Evolutionary conservation across 495 filamentous ascomycete species (phyloP).

Genomic region (Penicillium ucsense): DNA sequence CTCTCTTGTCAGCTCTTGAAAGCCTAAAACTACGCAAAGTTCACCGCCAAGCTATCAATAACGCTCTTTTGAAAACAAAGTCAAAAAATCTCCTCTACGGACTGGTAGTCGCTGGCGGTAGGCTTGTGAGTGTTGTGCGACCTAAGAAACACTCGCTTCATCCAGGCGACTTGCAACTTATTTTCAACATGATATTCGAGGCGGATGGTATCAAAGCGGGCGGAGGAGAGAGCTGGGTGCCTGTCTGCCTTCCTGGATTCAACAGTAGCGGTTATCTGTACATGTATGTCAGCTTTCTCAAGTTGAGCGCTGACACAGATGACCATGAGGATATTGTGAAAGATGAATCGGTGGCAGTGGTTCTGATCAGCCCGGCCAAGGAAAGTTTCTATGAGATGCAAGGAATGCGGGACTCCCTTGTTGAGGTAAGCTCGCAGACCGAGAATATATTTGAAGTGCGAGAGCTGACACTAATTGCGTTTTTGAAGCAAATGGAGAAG

Average conservation of each 20-base stretch:
- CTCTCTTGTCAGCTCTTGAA: conserved; percentile 81
- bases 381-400: conserved; percentile 88
- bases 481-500: conserved; percentile 52
- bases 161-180: conserved; percentile 87
- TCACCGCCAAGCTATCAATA: conserved; percentile 78
- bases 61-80: conserved; percentile 68
- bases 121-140: conserved; percentile 85
- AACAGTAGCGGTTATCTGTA: conserved; percentile 97
- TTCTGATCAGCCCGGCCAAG: conserved; percentile 86
- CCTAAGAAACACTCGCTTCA: conserved; percentile 94
- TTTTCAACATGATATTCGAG: conserved; percentile 99
- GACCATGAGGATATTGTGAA: conserved; percentile 32
- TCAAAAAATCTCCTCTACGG: conserved; percentile 78
- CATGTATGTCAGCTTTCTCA: conserved; percentile 95
- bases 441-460: not conserved
- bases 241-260: conserved; percentile 91
- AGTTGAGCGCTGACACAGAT: conserved; percentile 27
- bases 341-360: conserved; percentile 75
- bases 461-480: not conserved
- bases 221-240: conserved; percentile 96
- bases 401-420: conserved; percentile 71
- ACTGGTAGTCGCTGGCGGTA: conserved; percentile 85
- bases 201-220: conserved; percentile 78
- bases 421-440: conserved; percentile 37
- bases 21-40: conserved; percentile 81